Base-by-base conservation (phyloP, 352 stramenopile species). In the Phytopythium cucurbitacearum region DNA sequence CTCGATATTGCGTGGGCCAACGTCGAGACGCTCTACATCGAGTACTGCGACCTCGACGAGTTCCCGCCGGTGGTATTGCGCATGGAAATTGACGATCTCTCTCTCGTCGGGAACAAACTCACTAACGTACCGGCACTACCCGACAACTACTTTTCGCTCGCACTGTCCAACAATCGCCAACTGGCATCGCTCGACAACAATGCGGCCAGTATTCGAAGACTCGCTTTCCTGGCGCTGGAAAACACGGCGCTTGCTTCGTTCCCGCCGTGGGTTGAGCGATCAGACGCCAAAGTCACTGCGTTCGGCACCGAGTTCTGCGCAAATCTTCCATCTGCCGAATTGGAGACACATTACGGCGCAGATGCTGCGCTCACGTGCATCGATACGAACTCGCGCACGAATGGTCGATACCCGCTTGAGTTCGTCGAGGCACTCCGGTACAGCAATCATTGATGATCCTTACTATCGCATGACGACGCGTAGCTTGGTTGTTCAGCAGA, bases 1-100 rank as follows among this genome's bases (percentile, higher is more conserved):
- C 33, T 71, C 6, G 52, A 67, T 28, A 11, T 36, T 9, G 36
- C 33, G 6, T 71, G 63, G 63, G 8, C 34, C 1, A 11, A 15
- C 33, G 46, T 51, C 4, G 33, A n/a, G 9, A 51, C 60, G 16
- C 40, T 72, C 37, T 72, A 67, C 53, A 32, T 72, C 21, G 60
- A 72, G 40, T 48, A 56, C 51, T 40, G 40, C 4, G 21, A 59
- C 13, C 44, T 72, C 12, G 10, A 21, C 5, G 48, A 52, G 39
- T 55, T 64, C 13, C 51, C 60, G 1, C 6, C 10, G 2, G 41
- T 41, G 16, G 37, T 72, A 11, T 48, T 37, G 9, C 36, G 36
- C 12, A 48, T 64, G 42, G n/a, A 13, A 5, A 44, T 55, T 2
- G 34, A 38, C 40, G 53, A 66, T 28, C 34, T 69, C 9, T 66